Evolutionary conservation across 1,284 basidiomycete genomes (phyloP).

Genomic region (Trametes sp.): DNA sequence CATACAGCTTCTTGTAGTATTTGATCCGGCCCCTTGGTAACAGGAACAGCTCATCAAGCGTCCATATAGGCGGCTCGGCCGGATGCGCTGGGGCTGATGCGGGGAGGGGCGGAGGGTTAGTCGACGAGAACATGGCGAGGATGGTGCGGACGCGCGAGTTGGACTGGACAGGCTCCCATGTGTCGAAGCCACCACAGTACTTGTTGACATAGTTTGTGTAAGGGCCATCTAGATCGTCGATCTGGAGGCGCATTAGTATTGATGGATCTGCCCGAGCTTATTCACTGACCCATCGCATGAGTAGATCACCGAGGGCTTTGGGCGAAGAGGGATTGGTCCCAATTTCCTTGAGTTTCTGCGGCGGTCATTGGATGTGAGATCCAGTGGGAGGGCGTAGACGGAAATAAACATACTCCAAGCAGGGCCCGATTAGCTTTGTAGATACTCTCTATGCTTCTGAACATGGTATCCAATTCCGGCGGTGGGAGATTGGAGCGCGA

Average conservation of each 20-base stretch:
- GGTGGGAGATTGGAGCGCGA: slow-evolving; percentile 95
- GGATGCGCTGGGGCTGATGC: slow-evolving; percentile 46
- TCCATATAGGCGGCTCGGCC: slow-evolving; percentile 68
- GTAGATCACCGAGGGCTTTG: slow-evolving; percentile 92
- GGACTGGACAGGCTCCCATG: slow-evolving; percentile 78
- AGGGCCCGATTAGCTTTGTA: slow-evolving; percentile 92
- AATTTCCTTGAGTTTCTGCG: slow-evolving; percentile 92
- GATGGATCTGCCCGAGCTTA: background rate
- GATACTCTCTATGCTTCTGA: slow-evolving; percentile 89
- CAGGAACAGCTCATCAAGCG: slow-evolving; percentile 87
- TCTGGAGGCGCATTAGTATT: slow-evolving; percentile 53
- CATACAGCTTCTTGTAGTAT: slow-evolving; percentile 95
- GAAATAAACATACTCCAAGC: slow-evolving; percentile 63
- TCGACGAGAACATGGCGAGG: slow-evolving; percentile 73
- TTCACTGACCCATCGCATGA: slow-evolving; percentile 93
- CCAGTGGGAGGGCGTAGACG: background rate
- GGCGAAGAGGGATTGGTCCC: slow-evolving; percentile 94
- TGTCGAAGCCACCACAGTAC: slow-evolving; percentile 84
- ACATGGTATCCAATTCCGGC: slow-evolving; percentile 91
- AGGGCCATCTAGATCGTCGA: slow-evolving; percentile 88
- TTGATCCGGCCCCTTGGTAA: slow-evolving; percentile 86
- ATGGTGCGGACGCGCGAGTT: slow-evolving; percentile 79
- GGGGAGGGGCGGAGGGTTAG: slow-evolving; percentile 65
- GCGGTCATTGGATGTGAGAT: slow-evolving; percentile 19
- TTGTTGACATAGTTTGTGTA: slow-evolving; percentile 85